Evolutionary conservation across 192 early-diverging fungal genomes (phyloP).

Genomic region (Backusella liffmaniae): DNA sequence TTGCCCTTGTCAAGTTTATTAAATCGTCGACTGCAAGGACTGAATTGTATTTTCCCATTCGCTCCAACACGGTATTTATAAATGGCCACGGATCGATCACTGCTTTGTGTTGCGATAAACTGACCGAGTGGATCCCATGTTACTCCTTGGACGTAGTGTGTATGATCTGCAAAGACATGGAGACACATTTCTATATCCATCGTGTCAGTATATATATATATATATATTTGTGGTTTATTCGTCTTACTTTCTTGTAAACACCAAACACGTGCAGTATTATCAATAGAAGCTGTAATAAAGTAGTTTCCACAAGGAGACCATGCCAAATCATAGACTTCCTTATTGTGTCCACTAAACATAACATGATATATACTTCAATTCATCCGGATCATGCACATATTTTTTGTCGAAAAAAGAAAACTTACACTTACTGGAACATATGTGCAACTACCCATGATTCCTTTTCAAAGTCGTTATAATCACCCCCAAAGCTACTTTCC

Average conservation of each 20-base stretch:
- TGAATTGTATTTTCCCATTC: constrained; percentile 19
- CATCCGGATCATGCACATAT: no score
- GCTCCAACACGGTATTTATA: constrained; percentile 14
- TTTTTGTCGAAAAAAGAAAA: background rate
- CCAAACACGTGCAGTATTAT: constrained; percentile 88
- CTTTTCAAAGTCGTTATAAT: constrained; percentile 40
- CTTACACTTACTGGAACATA: constrained; percentile 57
- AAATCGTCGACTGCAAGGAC: constrained; percentile 16
- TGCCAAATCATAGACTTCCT: constrained; percentile 88
- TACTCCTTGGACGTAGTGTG: constrained; percentile 95
- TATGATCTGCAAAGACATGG: constrained; percentile 78
- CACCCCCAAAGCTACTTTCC: constrained; percentile 32
- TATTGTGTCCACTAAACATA: constrained; percentile 58
- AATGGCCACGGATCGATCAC: constrained; percentile 65
- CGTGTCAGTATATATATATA: no score
- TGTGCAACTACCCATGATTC: constrained; percentile 77
- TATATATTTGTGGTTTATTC: no score
- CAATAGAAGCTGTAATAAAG: constrained; percentile 83
- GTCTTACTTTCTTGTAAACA: constrained; percentile 66
- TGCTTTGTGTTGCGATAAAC: constrained; percentile 90
- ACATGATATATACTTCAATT: no score
- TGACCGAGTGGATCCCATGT: constrained; percentile 91
- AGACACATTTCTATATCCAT: constrained; percentile 57
- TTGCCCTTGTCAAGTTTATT: constrained; percentile 16
- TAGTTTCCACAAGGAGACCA: constrained; percentile 89